Conservation (phyloP, 2,329 filamentous ascomycete species). For the Delphinella strobiligena region DNA sequence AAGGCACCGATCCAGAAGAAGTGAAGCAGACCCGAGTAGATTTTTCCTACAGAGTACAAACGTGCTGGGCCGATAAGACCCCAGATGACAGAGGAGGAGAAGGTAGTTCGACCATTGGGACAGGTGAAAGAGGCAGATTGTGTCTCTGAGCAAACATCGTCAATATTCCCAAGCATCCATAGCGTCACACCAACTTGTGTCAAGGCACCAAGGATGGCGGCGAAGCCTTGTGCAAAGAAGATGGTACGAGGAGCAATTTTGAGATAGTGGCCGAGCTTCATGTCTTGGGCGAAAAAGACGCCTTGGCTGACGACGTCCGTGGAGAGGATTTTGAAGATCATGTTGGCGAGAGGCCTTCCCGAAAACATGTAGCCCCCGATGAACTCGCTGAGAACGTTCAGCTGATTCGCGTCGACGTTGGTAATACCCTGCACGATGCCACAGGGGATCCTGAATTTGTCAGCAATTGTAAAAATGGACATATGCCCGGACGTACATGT, state of each 20-base stretch:
- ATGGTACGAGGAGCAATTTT: constrained; percentile 69
- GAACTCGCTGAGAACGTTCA: constrained; percentile 27
- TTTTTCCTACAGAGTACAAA: constrained; percentile 34
- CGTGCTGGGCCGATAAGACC: constrained; percentile 39
- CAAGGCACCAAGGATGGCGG: constrained; percentile 62
- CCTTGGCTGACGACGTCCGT: constrained; percentile 51
- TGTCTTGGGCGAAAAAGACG: constrained; percentile 44
- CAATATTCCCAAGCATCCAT: constrained; percentile 77
- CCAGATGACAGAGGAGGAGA: constrained; percentile 83
- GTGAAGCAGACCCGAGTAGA: constrained; percentile 36
- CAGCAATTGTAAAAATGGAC: too few species aligned
- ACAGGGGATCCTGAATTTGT: too few species aligned
- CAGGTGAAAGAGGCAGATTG: constrained; percentile 85
- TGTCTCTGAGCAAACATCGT: constrained; percentile 61
- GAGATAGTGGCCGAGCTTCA: constrained; percentile 82
- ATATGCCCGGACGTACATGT: too few species aligned
- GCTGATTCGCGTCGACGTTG: constrained; percentile 18
- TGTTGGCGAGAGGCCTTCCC: constrained; percentile 76
- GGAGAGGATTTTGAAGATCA: constrained; percentile 86
- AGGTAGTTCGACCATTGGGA: constrained; percentile 76
- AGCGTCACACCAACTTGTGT: constrained; percentile 78
- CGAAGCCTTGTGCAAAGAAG: constrained; percentile 64
- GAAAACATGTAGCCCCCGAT: constrained; percentile 74
- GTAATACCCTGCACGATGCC: constrained; percentile 90
- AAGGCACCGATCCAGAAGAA: constrained; percentile 41